phyloP scores from a whole-genome alignment of 2,329 filamentous ascomycete species.

The Neonectria sp. region DNA sequence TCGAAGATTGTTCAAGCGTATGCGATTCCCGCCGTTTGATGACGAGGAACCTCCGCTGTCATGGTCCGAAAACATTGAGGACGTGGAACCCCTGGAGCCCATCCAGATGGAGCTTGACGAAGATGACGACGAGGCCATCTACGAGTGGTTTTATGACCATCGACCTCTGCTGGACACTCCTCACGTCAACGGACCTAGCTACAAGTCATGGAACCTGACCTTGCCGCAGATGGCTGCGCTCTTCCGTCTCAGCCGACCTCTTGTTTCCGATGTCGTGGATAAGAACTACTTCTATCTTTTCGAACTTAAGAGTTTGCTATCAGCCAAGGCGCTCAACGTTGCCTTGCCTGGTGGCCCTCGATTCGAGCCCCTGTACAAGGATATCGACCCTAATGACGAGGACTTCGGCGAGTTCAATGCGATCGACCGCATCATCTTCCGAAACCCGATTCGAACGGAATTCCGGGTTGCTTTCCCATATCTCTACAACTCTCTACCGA shows the following conservation, averaged over 20 bases:
- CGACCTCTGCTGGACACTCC: slow-evolving; percentile 90
- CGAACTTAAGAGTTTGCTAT: slow-evolving; percentile 93
- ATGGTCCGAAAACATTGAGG: slow-evolving; percentile 99
- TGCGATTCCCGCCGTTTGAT: slow-evolving; percentile 98
- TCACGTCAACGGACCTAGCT: slow-evolving; percentile 96
- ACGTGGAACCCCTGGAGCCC: slow-evolving; percentile 96
- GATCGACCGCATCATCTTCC: slow-evolving; percentile 99
- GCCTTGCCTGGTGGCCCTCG: slow-evolving; percentile 97
- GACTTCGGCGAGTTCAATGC: slow-evolving; percentile 99
- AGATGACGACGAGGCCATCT: slow-evolving; percentile 89
- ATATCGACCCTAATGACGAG: slow-evolving; percentile 98
- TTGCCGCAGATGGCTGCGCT: slow-evolving; percentile 96
- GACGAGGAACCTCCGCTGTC: slow-evolving; percentile 98
- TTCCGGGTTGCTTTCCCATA: slow-evolving; percentile 95
- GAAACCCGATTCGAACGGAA: slow-evolving; percentile 93
- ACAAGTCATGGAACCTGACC: slow-evolving; percentile 94
- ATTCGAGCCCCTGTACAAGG: slow-evolving; percentile 98
- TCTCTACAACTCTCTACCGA: slow-evolving; percentile 94
- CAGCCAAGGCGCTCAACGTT: slow-evolving; percentile 96
- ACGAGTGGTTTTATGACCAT: slow-evolving; percentile 98
- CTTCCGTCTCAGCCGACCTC: slow-evolving; percentile 90
- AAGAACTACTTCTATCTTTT: slow-evolving; percentile 99
- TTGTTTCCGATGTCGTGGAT: slow-evolving; percentile 93
- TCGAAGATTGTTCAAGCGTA: slow-evolving; percentile 95
- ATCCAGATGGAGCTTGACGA: slow-evolving; percentile 99